Evolutionary conservation across 345 rosid species (phyloP).

Genomic region (Ceriops decandra): DNA sequence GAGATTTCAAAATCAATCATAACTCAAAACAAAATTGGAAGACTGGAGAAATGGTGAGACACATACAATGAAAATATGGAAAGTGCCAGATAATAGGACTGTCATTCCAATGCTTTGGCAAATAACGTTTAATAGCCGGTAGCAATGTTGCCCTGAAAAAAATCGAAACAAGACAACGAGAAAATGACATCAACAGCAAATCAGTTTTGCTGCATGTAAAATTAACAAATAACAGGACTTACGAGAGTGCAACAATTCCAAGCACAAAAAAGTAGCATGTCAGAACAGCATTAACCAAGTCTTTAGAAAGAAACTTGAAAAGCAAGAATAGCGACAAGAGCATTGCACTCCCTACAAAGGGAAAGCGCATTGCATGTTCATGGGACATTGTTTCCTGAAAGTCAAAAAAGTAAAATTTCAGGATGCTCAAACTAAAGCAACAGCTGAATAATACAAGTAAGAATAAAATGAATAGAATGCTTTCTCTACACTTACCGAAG

Average conservation of each 20-base stretch:
- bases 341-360: conserved; percentile 98
- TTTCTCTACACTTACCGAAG: conserved; percentile 46
- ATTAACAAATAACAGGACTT: conserved; percentile 37
- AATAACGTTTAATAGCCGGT: conserved; percentile 67
- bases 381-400: conserved; percentile 95
- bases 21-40: not conserved
- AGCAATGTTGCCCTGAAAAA: conserved; percentile 79
- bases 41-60: not conserved
- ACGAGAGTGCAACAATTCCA: conserved; percentile 94
- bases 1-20: not conserved
- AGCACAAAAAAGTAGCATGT: conserved; percentile 94
- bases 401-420: conserved; percentile 11
- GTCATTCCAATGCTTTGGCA: conserved; percentile 87
- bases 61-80: conserved; percentile 82
- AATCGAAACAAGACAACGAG: conserved; percentile 17
- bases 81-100: conserved; percentile 65
- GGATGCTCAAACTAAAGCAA: not conserved
- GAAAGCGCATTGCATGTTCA: conserved; percentile 99
- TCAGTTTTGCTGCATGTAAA: not conserved
- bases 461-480: not conserved
- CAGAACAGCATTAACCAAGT: conserved; percentile 91
- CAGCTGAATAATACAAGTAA: not conserved
- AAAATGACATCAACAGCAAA: not conserved
- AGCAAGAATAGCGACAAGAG: conserved; percentile 87
- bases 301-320: conserved; percentile 93